Percentiles rank a stretch among this genome's conserved stretches.
Conservation (phyloP, 179 eudicot species). For the Patellifolia procumbens region DNA sequence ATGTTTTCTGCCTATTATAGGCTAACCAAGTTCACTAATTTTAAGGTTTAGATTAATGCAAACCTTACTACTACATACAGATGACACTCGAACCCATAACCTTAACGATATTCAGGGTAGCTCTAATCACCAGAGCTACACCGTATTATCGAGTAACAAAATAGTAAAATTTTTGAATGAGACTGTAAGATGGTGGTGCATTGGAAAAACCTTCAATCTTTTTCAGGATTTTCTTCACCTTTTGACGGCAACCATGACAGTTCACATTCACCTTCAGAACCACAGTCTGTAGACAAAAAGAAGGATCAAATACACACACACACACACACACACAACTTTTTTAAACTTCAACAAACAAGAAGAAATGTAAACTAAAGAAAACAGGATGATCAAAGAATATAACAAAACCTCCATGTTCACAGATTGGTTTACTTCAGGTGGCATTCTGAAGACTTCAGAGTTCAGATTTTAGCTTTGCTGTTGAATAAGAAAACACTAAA, state of each 20-base stretch:
- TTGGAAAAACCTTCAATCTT: constrained; percentile 47
- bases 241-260: constrained; percentile 45
- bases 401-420: constrained; percentile 27
- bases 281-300: constrained; percentile 37
- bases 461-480: constrained; percentile 19
- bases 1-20: too few relatives aligned
- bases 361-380: not conserved
- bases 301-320: constrained; percentile 3
- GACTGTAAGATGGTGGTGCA: not conserved
- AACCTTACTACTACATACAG: too few relatives aligned
- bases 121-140: too few relatives aligned
- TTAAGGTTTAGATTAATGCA: too few relatives aligned
- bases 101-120: too few relatives aligned
- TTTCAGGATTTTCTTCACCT: constrained; percentile 44
- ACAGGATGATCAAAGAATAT: not conserved
- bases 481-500: constrained; percentile 11
- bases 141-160: not conserved
- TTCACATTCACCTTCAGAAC: constrained; percentile 47
- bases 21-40: too few relatives aligned
- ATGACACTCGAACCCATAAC: too few relatives aligned
- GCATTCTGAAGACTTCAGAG: constrained; percentile 15
- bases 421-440: constrained; percentile 21
- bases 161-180: not conserved
- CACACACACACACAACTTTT: too few relatives aligned
- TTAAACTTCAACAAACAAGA: not conserved